Evolutionary conservation across 2,329 filamentous ascomycete genomes (phyloP).

Genomic region (Pseudogymnoascus sp.): DNA sequence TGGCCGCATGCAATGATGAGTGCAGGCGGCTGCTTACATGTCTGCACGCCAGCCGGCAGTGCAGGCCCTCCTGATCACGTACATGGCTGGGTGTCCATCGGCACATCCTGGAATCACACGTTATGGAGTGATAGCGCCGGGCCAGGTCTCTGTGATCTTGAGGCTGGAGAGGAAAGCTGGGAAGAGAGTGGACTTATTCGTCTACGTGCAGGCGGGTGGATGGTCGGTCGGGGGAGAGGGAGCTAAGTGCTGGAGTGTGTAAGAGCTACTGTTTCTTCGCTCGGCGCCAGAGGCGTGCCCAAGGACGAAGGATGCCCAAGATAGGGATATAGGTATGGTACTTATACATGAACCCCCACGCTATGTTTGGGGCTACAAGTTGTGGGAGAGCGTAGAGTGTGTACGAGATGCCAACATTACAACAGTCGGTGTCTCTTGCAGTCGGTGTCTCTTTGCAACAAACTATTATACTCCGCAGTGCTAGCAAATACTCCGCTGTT

Average conservation of each 20-base stretch:
- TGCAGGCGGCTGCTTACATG: slow-evolving; percentile 6
- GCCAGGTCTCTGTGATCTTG: not conserved
- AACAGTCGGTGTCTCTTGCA: not conserved
- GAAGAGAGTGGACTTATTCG: not conserved
- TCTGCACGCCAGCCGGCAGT: slow-evolving; percentile 2
- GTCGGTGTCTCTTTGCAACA: not conserved
- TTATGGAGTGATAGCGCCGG: not conserved
- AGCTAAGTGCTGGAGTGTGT: not conserved
- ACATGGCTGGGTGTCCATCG: not conserved
- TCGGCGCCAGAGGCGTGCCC: not conserved
- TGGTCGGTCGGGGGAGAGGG: not conserved
- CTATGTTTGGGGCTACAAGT: slow-evolving; percentile 1
- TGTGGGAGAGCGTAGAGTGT: not conserved
- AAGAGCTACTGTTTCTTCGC: not conserved
- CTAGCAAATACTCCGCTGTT: not conserved
- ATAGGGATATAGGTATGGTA: not conserved
- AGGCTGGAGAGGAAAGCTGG: not conserved
- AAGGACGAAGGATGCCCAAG: not conserved
- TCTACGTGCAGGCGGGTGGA: not conserved
- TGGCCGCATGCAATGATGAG: slow-evolving; percentile 5
- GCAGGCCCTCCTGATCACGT: slow-evolving; percentile 3
- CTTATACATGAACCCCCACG: not conserved
- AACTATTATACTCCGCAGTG: not conserved
- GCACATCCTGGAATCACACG: not conserved
- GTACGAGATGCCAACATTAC: not conserved